Conservation (phyloP, 768 basidiomycete species). For the Mycena alexandri region DNA sequence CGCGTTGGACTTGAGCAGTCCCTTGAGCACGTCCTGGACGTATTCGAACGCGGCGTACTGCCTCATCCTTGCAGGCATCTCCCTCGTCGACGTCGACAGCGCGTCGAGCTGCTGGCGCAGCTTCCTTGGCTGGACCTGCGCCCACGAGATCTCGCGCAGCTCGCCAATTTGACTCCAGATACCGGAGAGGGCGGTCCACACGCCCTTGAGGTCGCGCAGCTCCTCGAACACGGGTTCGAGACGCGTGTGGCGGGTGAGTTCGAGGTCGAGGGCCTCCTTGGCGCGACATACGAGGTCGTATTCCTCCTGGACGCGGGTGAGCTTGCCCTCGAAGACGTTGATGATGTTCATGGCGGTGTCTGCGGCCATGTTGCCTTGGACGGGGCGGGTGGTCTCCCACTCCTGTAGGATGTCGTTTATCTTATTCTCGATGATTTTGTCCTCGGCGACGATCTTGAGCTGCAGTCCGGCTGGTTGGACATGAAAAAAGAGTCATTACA, state of each 20-base stretch:
- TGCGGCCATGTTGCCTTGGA: slow-evolving; percentile 96
- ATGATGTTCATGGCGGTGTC: slow-evolving; percentile 97
- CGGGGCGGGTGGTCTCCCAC: slow-evolving; percentile 97
- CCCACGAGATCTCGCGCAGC: slow-evolving; percentile 89
- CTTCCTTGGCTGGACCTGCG: slow-evolving; percentile 94
- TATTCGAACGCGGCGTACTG: slow-evolving; percentile 99
- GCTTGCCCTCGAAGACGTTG: slow-evolving; percentile 93
- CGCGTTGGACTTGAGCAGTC: slow-evolving; percentile 89
- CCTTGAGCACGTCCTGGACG: slow-evolving; percentile 91
- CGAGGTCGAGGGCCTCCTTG: slow-evolving; percentile 96
- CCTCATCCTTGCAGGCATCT: slow-evolving; percentile 99
- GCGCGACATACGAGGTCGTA: slow-evolving; percentile 96
- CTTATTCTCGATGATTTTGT: slow-evolving; percentile 97
- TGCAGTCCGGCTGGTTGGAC: slow-evolving; percentile 86
- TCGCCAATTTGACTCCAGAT: slow-evolving; percentile 96
- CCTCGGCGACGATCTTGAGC: slow-evolving; percentile 98
- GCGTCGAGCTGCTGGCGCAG: slow-evolving; percentile 93
- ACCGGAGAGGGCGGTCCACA: slow-evolving; percentile 98
- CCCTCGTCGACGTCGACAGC: slow-evolving; percentile 93
- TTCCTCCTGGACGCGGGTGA: slow-evolving; percentile 91
- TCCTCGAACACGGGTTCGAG: slow-evolving; percentile 96
- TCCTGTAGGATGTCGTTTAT: slow-evolving; percentile 91
- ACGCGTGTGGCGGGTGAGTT: slow-evolving; percentile 89
- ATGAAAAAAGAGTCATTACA: slow-evolving; percentile 12
- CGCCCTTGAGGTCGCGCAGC: slow-evolving; percentile 94